A percentile compares a stretch with the other conserved stretches of the same genome.
Evolutionary conservation across 495 filamentous ascomycete species (phyloP).

Genomic region (Trypethelium eluteriae): DNA sequence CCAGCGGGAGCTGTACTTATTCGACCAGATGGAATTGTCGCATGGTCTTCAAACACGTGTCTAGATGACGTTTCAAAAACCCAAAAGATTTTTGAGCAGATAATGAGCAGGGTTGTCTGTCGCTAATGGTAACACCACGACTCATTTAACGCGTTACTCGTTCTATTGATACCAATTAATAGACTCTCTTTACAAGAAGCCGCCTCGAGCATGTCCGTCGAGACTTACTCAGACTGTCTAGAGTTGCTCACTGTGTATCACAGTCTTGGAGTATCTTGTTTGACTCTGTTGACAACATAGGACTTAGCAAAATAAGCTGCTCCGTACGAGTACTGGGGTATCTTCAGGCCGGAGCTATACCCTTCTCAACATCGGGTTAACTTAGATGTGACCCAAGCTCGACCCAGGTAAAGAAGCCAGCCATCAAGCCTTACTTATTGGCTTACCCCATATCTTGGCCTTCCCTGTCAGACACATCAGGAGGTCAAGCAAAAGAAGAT

Average conservation of each 20-base stretch:
- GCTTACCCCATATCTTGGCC: neutral
- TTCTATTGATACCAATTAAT: too few relatives aligned
- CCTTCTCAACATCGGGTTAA: neutral
- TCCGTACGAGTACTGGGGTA: neutral
- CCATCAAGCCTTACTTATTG: neutral
- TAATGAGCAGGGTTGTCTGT: neutral
- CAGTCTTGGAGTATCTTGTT: too few relatives aligned
- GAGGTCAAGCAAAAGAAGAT: neutral
- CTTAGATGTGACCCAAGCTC: neutral
- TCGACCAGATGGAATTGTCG: slow-evolving; percentile 14
- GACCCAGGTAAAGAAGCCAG: neutral
- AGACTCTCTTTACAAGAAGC: too few relatives aligned
- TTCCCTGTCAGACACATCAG: neutral
- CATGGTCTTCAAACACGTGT: neutral
- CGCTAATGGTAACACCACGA: too few relatives aligned
- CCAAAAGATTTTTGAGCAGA: neutral
- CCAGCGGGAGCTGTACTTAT: slow-evolving; percentile 10
- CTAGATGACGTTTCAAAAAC: neutral
- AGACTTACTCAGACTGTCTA: too few relatives aligned
- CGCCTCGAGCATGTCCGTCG: too few relatives aligned
- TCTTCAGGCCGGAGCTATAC: neutral
- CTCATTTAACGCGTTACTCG: too few relatives aligned
- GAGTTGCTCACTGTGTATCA: too few relatives aligned
- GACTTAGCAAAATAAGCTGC: too few relatives aligned
- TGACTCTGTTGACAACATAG: too few relatives aligned